phyloP scores from a whole-genome alignment of 2,329 filamentous ascomycete species.

The Xylaria sp. region DNA sequence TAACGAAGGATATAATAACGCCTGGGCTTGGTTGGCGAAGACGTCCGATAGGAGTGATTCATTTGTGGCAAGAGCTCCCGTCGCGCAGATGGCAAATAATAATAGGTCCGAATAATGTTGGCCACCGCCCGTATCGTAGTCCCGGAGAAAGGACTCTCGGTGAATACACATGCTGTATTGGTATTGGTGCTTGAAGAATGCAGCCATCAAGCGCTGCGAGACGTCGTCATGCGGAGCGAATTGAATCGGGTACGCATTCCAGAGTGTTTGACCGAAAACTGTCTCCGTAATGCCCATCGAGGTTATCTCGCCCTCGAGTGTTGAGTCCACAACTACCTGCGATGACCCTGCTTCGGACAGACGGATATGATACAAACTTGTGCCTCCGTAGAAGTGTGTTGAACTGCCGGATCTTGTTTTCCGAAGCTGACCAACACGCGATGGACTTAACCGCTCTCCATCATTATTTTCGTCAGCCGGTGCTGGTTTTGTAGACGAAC shows the following conservation, averaged over 20 bases:
- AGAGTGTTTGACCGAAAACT: conserved; percentile 24
- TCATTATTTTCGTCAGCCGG: conserved; percentile 28
- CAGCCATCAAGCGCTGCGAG: conserved; percentile 57
- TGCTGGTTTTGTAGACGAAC: conserved; percentile 30
- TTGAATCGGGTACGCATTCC: conserved; percentile 43
- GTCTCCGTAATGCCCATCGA: conserved; percentile 22
- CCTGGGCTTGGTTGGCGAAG: conserved; percentile 57
- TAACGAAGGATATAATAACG: conserved; percentile 56
- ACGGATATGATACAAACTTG: conserved; percentile 57
- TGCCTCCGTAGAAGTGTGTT: conserved; percentile 60
- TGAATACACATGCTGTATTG: conserved; percentile 62
- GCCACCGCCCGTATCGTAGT: conserved; percentile 58
- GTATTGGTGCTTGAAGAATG: conserved; percentile 60
- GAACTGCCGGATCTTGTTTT: conserved; percentile 52
- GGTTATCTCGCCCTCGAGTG: conserved; percentile 20
- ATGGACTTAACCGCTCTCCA: conserved; percentile 45
- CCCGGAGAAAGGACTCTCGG: conserved; percentile 60
- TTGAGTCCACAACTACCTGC: conserved; percentile 28
- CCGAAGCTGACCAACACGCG: conserved; percentile 52
- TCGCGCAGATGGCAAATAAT: conserved; percentile 59
- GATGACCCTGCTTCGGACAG: conserved; percentile 41
- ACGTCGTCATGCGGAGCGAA: conserved; percentile 57
- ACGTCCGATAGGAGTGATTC: conserved; percentile 54
- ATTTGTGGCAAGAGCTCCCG: conserved; percentile 59
- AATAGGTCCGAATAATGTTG: conserved; percentile 62